phyloP scores from a whole-genome alignment of 352 stramenopile genomes.

The Phytopythium montanum region DNA sequence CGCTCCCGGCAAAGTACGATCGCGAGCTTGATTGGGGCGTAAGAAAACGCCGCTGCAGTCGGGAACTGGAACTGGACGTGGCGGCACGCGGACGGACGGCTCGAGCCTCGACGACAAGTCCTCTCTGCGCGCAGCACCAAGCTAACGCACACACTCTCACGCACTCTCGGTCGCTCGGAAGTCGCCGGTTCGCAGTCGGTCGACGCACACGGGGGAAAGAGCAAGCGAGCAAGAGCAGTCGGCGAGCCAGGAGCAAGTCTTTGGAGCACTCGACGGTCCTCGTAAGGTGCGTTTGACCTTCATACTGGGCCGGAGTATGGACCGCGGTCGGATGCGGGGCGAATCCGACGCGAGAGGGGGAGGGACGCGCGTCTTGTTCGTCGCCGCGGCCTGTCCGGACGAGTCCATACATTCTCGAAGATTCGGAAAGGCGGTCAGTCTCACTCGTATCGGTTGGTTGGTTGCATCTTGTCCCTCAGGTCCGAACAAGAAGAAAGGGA shows the following conservation, averaged over 20 bases:
- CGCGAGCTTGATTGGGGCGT: slow-evolving; percentile 4
- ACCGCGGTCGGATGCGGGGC: too few relatives aligned
- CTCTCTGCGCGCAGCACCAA: not conserved
- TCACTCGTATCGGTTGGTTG: not conserved
- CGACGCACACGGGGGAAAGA: not conserved
- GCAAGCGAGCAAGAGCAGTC: not conserved
- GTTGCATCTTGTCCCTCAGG: not conserved
- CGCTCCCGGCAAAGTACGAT: too few relatives aligned
- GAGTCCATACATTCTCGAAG: slow-evolving; percentile 2
- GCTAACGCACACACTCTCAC: not conserved
- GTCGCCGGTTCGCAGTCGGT: not conserved
- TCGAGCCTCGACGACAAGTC: too few relatives aligned
- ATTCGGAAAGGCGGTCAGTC: slow-evolving; percentile 1
- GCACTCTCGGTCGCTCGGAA: not conserved
- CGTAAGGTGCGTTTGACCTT: too few relatives aligned
- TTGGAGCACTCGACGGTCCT: too few relatives aligned
- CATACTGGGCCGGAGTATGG: too few relatives aligned
- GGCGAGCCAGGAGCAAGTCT: too few relatives aligned
- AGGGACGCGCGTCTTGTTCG: not conserved
- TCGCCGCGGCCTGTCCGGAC: not conserved
- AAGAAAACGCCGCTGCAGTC: not conserved
- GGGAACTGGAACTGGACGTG: slow-evolving; percentile 7
- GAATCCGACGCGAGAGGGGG: too few relatives aligned
- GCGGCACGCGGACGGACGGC: not conserved
- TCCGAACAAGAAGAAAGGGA: slow-evolving; percentile 1